Percentiles rank a stretch among this genome's conserved stretches.
phyloP scores from a whole-genome alignment of 169 alveolate genomes.

The Eimeria necatrix region DNA sequence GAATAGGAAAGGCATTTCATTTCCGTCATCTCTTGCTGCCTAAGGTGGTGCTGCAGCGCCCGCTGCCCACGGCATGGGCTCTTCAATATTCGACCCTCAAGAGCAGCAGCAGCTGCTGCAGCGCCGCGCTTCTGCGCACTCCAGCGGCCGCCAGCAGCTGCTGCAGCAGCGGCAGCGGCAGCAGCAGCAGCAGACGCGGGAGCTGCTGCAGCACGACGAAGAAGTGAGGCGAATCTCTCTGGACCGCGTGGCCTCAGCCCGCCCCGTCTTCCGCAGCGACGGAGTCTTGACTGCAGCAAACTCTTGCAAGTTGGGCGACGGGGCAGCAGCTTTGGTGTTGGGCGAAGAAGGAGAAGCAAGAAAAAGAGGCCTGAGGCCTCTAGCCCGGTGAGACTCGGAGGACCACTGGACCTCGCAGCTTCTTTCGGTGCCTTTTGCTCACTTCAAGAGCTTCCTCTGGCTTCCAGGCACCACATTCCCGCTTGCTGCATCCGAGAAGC shows the following conservation, averaged over 20 bases:
- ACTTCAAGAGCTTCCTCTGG: too few relatives aligned
- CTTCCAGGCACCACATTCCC: not conserved
- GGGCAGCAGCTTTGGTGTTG: slow-evolving; percentile 94
- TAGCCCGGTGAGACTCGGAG: slow-evolving; percentile 86
- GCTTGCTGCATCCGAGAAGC: not conserved
- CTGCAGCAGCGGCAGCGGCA: slow-evolving; percentile 49
- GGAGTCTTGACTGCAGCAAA: slow-evolving; percentile 96
- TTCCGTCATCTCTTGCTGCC: not conserved
- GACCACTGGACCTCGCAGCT: not conserved
- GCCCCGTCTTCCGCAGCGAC: slow-evolving; percentile 91
- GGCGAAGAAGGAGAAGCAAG: slow-evolving; percentile 90
- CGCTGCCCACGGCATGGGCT: too few relatives aligned
- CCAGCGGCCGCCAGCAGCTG: not conserved
- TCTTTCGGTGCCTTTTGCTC: not conserved
- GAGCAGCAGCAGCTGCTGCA: slow-evolving; percentile 13
- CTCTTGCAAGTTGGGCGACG: slow-evolving; percentile 95
- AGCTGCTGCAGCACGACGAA: slow-evolving; percentile 77
- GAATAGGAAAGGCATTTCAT: not conserved
- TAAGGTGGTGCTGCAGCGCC: not conserved
- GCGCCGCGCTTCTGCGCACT: not conserved
- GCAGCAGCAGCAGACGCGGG: not conserved
- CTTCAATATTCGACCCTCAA: not conserved
- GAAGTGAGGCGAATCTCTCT: slow-evolving; percentile 53
- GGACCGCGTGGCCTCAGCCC: slow-evolving; percentile 86
- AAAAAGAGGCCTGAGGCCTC: slow-evolving; percentile 89